Conservation (phyloP, 805 yeast genomes). For the Hyphopichia homilentoma region DNA sequence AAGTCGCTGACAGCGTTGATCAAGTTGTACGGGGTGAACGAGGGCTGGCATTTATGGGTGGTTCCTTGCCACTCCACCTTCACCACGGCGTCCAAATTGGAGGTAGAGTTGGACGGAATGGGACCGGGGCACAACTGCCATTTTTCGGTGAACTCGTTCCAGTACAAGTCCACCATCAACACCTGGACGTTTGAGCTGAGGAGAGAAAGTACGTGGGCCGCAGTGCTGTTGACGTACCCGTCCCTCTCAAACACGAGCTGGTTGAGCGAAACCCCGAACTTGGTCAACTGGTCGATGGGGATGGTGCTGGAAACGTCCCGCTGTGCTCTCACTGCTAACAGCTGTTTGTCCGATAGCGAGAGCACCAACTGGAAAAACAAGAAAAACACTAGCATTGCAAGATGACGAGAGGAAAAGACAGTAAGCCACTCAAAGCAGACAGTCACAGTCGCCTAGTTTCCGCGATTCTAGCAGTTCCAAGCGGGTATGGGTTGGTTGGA, state of each 20-base stretch:
- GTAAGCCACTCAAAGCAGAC: too few species aligned
- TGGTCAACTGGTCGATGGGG: slow-evolving; percentile 31
- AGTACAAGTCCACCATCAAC: slow-evolving; percentile 53
- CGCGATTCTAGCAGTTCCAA: too few species aligned
- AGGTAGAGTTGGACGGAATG: slow-evolving; percentile 23
- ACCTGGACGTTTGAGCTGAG: slow-evolving; percentile 44
- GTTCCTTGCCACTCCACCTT: slow-evolving; percentile 23
- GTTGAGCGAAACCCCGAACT: slow-evolving; percentile 30
- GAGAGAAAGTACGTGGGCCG: slow-evolving; percentile 18
- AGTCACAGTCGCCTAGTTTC: too few species aligned
- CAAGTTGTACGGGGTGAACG: slow-evolving; percentile 19
- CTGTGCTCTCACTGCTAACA: slow-evolving; percentile 26
- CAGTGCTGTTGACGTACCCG: slow-evolving; percentile 22
- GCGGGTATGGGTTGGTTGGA: too few species aligned
- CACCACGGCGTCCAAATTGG: slow-evolving; percentile 7
- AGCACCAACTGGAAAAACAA: too few species aligned
- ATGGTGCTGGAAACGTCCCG: slow-evolving; percentile 27
- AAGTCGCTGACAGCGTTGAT: slow-evolving; percentile 16
- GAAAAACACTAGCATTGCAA: too few species aligned
- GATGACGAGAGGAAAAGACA: too few species aligned
- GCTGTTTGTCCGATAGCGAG: slow-evolving; percentile 6
- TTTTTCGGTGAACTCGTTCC: slow-evolving; percentile 39
- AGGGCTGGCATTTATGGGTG: slow-evolving; percentile 25
- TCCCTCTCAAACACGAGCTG: slow-evolving; percentile 22
- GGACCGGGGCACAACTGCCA: slow-evolving; percentile 60